Base-by-base conservation (phyloP, 176 grass and related monocot species). In the Paspalum vaginatum region DNA sequence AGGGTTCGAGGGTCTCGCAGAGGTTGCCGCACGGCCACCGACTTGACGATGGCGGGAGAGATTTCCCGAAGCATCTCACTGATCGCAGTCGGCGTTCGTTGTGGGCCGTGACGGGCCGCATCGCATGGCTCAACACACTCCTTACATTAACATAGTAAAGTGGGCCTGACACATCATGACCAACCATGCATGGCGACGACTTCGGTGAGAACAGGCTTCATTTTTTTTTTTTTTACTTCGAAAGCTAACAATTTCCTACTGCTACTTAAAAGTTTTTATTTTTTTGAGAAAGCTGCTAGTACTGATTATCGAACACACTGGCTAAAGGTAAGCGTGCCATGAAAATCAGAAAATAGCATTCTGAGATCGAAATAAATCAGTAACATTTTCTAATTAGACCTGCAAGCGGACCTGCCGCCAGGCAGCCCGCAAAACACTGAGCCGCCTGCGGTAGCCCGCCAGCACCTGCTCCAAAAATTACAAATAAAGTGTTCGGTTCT, bases 31-130 rank as follows among this genome's bases (percentile, higher is more conserved):
- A 14, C 18, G 17, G 37, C 52, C 0, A 17, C 4, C 47, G 17
- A 38, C 20, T 15, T 38, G 78, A 32, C 32, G 32, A 60, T 26
- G 68, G 79, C 79, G 64, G 58, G 83, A 83, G 87, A 89, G 61
- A 46, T 21, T 18, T 90, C 88, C 11, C 38, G 80, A 87, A 83
- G 68, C 49, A 78, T 81, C 79, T n/a, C 14, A 65, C 21, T 27
- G 57, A 24, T 13, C 67, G 13, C 7, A 24, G 61, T 37, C 18
- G 15, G 37, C 5, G 10, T 55, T 52, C 4, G 4, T 9, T 2
- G n/a, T 74, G 38, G 80, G 32, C 25, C 10, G 9, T 14, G 59
- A 17, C 52, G 2, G 51, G 2, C 21, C 39, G 1, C 3, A 3
- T 10, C 14, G 0, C 0, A 6, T 43, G 7, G 77, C 43, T 11